Base-by-base conservation (phyloP, 768 basidiomycete genomes). In the Lentinula edodes region DNA sequence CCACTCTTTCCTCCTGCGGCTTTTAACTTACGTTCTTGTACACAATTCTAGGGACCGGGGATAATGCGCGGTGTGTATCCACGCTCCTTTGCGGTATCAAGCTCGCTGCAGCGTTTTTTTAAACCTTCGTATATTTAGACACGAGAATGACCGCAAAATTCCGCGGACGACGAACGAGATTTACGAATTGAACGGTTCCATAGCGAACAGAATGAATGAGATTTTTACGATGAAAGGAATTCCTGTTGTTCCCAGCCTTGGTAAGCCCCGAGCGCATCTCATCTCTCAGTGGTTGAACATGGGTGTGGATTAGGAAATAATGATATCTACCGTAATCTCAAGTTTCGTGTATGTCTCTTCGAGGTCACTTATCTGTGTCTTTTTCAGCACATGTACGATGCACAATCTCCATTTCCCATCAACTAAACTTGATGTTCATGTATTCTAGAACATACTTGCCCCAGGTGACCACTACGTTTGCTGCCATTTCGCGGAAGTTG, bases 131-230 rank as follows among this genome's bases (percentile, higher is more conserved):
- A 13, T 39, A 12, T 35, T 15, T 18, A 60, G 58, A 16, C 58
- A 60, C 38, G 58, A 60, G 35, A 91, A 88, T 69, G 93, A 95
- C 71, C 83, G 83, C 60, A 78, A 84, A 63, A 68, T 88, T n/a
- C 93, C 94, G 54, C 85, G 94, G 59, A 91, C 92, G 42, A 80
- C 86, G 2, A 76, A 77, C 48, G 93, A 95, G 72, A 95, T 97
- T 60, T 89, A 87, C 68, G 78, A 82, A 7, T 75, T 89, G 46
- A 97, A 97, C 69, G 77, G 36, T 15, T 76, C 73, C 43, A 77
- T 94, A 52, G 84, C 88, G 12, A 72, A 70, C 41, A 85, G 82
- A 70, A 94, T 97, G 90, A 73, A 83, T 65, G 75, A 85, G 18
- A 76, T 87, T n/a, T 95, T 97, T 67, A 73, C 79, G 10, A 80